Base-by-base conservation (phyloP, 805 yeast genomes). In the Candida loeiensis region DNA sequence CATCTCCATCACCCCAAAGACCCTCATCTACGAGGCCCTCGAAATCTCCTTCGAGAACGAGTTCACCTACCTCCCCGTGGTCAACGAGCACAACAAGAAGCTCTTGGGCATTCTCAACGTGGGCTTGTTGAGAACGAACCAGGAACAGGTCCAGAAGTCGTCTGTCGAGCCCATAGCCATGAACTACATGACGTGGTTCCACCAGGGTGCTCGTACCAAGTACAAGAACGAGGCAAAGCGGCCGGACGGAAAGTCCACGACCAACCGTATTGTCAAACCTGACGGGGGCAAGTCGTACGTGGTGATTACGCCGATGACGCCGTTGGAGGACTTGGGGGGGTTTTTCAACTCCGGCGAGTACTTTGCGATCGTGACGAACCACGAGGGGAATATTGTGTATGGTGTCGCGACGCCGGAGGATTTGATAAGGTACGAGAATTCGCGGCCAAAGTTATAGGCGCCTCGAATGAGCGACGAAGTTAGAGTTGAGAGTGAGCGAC, bases 361-460 rank as follows among this genome's bases (percentile, higher is more conserved):
- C 46, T 75, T 78, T 51, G 82, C 82, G 3, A 76, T 77, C n/a
- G 62, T 77, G 36, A 76, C 82, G 32, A 79, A 77, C 45, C 69
- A 56, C 18, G 69, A 69, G 34, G 71, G 77, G 4, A 66, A 66
- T 46, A 71, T 76, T 53, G 81, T 78, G 8, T 67, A 77, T 39
- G 83, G 80, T 4, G 81, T 77, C 13, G 82, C 79, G 20, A 76
- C 79, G 2, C 62, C 62, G 1, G 61, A 56, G 33, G 62, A 57
- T 39, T 50, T 57, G 46, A 45, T 40, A 12, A 50, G 48, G 42
- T 57, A 51, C 41, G 61, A 55, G 40, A 61, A 65, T 42, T 60
- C 71, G 26, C 58, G 79, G 40, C 79, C 79, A 13, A 58, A 53
- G 39, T 52, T 63, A 39, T 63, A 52, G 37, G 37, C 6, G 24